phyloP scores from a whole-genome alignment of 148 eudicot genomes.

The Chenopodium quinoa region DNA sequence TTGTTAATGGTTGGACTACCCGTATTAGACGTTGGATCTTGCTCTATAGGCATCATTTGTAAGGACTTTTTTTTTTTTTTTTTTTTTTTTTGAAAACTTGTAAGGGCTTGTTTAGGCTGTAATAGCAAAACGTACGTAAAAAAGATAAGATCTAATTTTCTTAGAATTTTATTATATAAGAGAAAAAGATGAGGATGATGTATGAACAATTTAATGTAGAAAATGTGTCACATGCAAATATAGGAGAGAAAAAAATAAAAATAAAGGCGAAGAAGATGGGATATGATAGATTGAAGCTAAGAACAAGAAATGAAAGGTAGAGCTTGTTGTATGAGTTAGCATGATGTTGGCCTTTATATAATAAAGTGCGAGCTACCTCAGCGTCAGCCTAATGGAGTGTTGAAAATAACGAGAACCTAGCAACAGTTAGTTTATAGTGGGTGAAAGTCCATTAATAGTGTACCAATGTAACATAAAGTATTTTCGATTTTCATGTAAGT shows the following conservation, averaged over 20 bases:
- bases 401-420: not conserved
- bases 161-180: not conserved
- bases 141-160: not conserved
- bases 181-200: not conserved
- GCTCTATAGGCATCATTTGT: constrained; percentile 59
- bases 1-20: constrained; percentile 25
- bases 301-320: constrained; percentile 8
- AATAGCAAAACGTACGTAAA: not conserved
- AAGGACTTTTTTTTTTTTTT: constrained; percentile 6
- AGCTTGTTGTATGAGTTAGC: constrained; percentile 29
- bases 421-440: not conserved
- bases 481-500: no score
- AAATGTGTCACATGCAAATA: constrained; percentile 40
- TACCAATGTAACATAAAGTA: not conserved
- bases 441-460: not conserved
- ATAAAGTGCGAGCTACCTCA: not conserved
- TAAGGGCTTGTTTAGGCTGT: constrained; percentile 13
- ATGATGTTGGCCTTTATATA: constrained; percentile 16
- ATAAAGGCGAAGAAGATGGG: constrained; percentile 19
- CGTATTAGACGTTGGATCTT: constrained; percentile 35
- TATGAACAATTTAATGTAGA: not conserved
- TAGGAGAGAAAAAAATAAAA: constrained; percentile 11
- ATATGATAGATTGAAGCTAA: constrained; percentile 30
- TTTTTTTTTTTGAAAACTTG: not conserved
- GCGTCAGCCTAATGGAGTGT: not conserved